These are phyloP conservation scores for Clarireedia paspali DNA, from an alignment of 2,329 filamentous ascomycete genomes.

Conservation along the genomic window DNA sequence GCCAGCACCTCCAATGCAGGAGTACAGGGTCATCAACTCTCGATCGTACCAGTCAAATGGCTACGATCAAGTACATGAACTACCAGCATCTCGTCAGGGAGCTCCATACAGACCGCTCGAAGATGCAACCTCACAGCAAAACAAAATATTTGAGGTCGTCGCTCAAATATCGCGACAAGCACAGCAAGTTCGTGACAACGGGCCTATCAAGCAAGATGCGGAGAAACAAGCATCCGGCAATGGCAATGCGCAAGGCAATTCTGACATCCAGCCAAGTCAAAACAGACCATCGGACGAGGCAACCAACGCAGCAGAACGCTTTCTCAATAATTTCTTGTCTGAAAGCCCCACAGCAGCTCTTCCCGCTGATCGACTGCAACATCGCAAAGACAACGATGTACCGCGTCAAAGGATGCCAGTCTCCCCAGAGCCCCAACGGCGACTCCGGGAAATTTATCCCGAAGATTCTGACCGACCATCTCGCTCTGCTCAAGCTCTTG, in stretches of 20 bases:
- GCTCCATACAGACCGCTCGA: constrained; percentile 10
- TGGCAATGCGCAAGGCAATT: constrained; percentile 27
- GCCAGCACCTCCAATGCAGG: constrained; percentile 7
- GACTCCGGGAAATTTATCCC: constrained; percentile 11
- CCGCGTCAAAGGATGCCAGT: constrained; percentile 12
- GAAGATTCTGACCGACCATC: constrained; percentile 10
- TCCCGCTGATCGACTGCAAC: constrained; percentile 8
- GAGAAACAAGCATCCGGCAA: constrained; percentile 31
- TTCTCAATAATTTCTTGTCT: constrained; percentile 31
- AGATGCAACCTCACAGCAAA: constrained; percentile 18
- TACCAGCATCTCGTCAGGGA: background rate
- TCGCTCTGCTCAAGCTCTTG: constrained; percentile 9
- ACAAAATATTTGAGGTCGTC: constrained; percentile 22
- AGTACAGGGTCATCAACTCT: constrained; percentile 14
- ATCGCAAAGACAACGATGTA: constrained; percentile 12
- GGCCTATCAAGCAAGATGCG: constrained; percentile 14
- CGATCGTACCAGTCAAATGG: constrained; percentile 15
- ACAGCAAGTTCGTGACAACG: constrained; percentile 17
- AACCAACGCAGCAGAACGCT: constrained; percentile 32
- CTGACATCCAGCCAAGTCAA: constrained; percentile 7
- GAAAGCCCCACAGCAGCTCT: constrained; percentile 2
- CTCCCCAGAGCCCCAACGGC: constrained; percentile 12
- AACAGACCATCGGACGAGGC: constrained; percentile 21
- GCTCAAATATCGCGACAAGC: constrained; percentile 26
- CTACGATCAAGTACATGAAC: constrained; percentile 4